Percentiles rank a stretch among this genome's conserved stretches.
Evolutionary conservation across 371 early-diverging fungal genomes (phyloP).

Genomic region (Lichtheimia ornata): DNA sequence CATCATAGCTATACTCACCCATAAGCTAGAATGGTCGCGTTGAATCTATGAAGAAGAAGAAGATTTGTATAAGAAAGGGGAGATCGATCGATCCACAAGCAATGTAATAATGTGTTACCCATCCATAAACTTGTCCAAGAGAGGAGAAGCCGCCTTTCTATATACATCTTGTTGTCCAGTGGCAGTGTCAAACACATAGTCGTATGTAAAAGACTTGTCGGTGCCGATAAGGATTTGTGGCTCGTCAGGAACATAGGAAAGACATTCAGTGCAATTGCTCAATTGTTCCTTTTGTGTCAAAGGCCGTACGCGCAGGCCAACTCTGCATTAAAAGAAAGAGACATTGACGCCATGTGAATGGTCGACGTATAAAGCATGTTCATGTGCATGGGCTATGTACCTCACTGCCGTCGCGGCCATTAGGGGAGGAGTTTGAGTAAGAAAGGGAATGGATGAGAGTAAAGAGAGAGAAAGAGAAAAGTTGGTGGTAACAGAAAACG

Average conservation of each 20-base stretch:
- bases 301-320: slow-evolving; percentile 84
- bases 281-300: slow-evolving; percentile 76
- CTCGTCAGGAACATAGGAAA: slow-evolving; percentile 68
- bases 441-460: slow-evolving; percentile 2
- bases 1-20: slow-evolving; percentile 61
- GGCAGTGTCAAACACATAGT: slow-evolving; percentile 80
- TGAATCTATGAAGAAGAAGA: slow-evolving; percentile 69
- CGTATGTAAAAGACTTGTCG: slow-evolving; percentile 84
- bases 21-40: slow-evolving; percentile 95
- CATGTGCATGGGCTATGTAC: not conserved
- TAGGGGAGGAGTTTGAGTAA: not conserved
- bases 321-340: slow-evolving; percentile 43
- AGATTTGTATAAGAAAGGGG: not conserved
- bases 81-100: not conserved
- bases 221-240: slow-evolving; percentile 70
- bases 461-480: not conserved
- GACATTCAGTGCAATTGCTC: slow-evolving; percentile 71
- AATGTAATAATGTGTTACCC: slow-evolving; percentile 64
- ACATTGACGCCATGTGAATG: too few species aligned
- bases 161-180: slow-evolving; percentile 76
- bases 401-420: slow-evolving; percentile 15
- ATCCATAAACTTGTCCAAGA: slow-evolving; percentile 85
- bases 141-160: slow-evolving; percentile 67
- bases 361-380: not conserved
- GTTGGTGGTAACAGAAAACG: not conserved